phyloP scores from a whole-genome alignment of 148 eudicot species.

The Rhododendron simsii region DNA sequence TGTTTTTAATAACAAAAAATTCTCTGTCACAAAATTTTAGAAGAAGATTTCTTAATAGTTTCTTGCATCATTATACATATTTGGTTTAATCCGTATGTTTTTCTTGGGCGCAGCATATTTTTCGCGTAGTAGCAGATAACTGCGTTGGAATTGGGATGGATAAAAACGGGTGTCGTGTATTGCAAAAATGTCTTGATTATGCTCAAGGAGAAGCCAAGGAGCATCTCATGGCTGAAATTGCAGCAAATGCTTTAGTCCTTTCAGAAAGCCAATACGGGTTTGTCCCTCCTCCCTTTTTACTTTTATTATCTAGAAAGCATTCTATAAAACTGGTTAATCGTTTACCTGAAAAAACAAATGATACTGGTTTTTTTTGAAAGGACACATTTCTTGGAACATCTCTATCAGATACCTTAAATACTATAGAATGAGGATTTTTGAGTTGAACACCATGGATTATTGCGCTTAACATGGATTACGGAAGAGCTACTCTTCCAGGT shows the following conservation, averaged over 20 bases:
- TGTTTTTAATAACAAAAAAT: no score
- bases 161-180: conserved; percentile 39
- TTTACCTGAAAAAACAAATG: not conserved
- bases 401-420: no score
- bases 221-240: conserved; percentile 27
- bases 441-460: no score
- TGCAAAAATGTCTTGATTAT: conserved; percentile 32
- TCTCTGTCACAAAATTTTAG: not conserved
- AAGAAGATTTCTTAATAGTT: not conserved
- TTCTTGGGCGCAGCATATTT: conserved; percentile 25
- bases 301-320: not conserved
- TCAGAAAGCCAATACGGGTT: conserved; percentile 50
- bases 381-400: no score
- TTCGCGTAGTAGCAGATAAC: conserved; percentile 28
- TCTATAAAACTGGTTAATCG: not conserved
- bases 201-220: conserved; percentile 21
- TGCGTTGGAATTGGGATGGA: conserved; percentile 37
- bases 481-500: no score
- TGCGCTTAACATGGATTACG: no score
- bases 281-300: not conserved
- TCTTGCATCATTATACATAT: not conserved
- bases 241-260: conserved; percentile 25
- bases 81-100: not conserved
- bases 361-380: not conserved
- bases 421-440: no score